A percentile compares a stretch with the other conserved stretches of the same genome.
Conservation (phyloP, 495 filamentous ascomycete genomes). For the Penicillium angulare region DNA sequence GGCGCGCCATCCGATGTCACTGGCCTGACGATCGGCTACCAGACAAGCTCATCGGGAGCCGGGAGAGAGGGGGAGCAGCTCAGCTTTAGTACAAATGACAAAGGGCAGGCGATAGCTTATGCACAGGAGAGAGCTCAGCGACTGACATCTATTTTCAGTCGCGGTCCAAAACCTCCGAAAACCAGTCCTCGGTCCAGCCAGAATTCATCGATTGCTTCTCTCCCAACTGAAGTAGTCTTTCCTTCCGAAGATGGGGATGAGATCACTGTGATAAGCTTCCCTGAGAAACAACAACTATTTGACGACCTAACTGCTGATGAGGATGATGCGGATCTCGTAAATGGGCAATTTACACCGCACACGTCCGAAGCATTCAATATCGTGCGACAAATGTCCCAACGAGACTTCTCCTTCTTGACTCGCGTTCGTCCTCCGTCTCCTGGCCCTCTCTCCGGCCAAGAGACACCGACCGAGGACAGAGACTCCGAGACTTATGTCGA, state of each 20-base stretch:
- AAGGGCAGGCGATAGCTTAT: conserved; percentile 36
- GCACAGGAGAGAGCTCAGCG: conserved; percentile 35
- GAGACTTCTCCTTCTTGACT: conserved; percentile 35
- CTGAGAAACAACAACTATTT: conserved; percentile 35
- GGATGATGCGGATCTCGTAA: conserved; percentile 32
- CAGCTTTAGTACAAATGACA: conserved; percentile 29
- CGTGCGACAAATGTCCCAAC: conserved; percentile 41
- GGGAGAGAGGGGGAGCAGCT: conserved; percentile 33
- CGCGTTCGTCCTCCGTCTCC: conserved; percentile 37
- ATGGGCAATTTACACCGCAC: conserved; percentile 29
- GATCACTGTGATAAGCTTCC: conserved; percentile 36
- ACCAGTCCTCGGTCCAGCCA: conserved; percentile 27
- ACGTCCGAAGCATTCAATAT: conserved; percentile 34
- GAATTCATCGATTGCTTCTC: conserved; percentile 31
- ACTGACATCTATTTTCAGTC: conserved; percentile 35
- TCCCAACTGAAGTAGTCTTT: conserved; percentile 29
- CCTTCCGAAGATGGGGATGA: conserved; percentile 37
- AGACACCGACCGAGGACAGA: conserved; percentile 60
- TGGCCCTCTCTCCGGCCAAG: conserved; percentile 53
- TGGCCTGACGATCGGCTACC: conserved; percentile 30
- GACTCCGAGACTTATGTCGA: conserved; percentile 66
- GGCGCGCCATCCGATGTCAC: conserved; percentile 33
- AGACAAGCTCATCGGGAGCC: conserved; percentile 25
- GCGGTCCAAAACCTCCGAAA: conserved; percentile 33
- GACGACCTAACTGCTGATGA: conserved; percentile 29